A percentile compares a stretch with the other conserved stretches of the same genome.
phyloP scores from a whole-genome alignment of 805 yeast genomes.

The Lachancea kluyveri region DNA sequence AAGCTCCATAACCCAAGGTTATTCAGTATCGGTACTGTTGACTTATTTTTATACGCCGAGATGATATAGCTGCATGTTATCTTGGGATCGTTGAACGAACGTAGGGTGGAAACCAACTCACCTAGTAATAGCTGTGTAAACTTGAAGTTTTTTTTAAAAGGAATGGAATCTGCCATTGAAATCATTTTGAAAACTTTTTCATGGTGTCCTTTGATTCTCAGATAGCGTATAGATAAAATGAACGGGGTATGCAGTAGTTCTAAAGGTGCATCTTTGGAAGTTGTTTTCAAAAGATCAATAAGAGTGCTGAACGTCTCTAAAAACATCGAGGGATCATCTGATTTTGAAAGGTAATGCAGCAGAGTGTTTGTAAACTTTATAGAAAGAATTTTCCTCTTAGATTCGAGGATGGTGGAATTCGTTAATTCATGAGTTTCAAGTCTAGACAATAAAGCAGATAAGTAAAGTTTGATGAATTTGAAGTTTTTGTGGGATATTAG shows the following conservation, averaged over 20 bases:
- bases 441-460: conserved; percentile 19
- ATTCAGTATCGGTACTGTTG: conserved; percentile 18
- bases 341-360: conserved; percentile 13
- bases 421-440: conserved; percentile 9
- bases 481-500: conserved; percentile 15
- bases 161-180: conserved; percentile 12
- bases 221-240: conserved; percentile 10
- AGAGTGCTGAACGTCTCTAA: conserved; percentile 12
- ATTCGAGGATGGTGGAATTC: conserved; percentile 1
- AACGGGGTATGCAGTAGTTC: conserved; percentile 14
- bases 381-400: conserved; percentile 7
- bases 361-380: conserved; percentile 19
- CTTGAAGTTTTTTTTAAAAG: conserved; percentile 7
- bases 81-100: conserved; percentile 27
- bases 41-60: conserved; percentile 12
- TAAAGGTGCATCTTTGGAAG: conserved; percentile 4
- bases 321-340: conserved; percentile 20
- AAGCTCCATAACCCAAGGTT: conserved; percentile 25
- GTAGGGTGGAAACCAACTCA: conserved; percentile 18
- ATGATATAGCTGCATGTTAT: conserved; percentile 18
- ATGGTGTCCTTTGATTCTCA: conserved; percentile 18
- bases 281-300: conserved; percentile 7
- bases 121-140: conserved; percentile 19
- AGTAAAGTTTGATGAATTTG: conserved; percentile 14
- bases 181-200: conserved; percentile 21